phyloP scores from a whole-genome alignment of 2,329 filamentous ascomycete species.

The Trichoderma polysporum region DNA sequence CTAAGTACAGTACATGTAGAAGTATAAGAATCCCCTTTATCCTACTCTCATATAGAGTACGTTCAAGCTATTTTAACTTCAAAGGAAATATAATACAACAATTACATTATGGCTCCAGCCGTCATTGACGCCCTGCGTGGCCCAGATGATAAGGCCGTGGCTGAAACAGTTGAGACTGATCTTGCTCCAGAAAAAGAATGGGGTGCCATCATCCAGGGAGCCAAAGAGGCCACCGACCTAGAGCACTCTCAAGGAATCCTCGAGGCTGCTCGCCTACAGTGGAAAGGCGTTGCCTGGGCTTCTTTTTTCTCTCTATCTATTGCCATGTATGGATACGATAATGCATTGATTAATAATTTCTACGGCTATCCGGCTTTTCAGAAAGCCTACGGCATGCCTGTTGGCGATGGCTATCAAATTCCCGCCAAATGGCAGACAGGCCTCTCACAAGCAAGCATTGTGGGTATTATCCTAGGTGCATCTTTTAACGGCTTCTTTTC shows the following conservation, averaged over 20 bases:
- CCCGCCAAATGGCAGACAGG: conserved; percentile 51
- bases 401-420: conserved; percentile 33
- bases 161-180: neutral
- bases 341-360: conserved; percentile 38
- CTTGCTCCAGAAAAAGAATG: conserved; percentile 1
- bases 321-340: conserved; percentile 46
- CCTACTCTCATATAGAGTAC: neutral
- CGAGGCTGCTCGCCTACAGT: conserved; percentile 1
- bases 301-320: conserved; percentile 23
- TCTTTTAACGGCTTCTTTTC: conserved; percentile 24
- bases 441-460: conserved; percentile 45
- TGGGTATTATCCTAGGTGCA: conserved; percentile 38
- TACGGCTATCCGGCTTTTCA: conserved; percentile 35
- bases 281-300: conserved; percentile 14
- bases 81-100: neutral
- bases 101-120: neutral
- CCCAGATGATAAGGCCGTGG: neutral
- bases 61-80: neutral
- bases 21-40: neutral
- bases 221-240: neutral
- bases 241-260: conserved; percentile 17
- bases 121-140: neutral
- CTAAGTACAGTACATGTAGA: neutral
- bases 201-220: neutral
- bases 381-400: conserved; percentile 25